phyloP scores from a whole-genome alignment of 1,284 basidiomycete genomes.

The Ganoderma lucidum region DNA sequence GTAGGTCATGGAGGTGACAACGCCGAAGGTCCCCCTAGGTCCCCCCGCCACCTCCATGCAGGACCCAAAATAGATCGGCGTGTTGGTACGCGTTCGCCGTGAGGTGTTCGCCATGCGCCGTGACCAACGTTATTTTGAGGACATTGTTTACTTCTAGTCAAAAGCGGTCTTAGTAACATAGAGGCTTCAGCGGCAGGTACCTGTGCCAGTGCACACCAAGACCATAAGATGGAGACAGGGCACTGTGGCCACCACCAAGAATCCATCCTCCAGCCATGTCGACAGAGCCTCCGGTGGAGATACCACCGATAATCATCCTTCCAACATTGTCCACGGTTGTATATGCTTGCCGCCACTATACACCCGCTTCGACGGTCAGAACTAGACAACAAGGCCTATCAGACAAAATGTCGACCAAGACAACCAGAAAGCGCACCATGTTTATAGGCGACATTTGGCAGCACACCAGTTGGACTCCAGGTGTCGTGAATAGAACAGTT shows the following conservation, averaged over 20 bases:
- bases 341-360: constrained; percentile 54
- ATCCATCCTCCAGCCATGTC: constrained; percentile 48
- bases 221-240: constrained; percentile 48
- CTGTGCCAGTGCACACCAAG: constrained; percentile 44
- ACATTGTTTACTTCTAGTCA: constrained; percentile 51
- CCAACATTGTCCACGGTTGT: constrained; percentile 38
- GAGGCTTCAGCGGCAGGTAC: not conserved
- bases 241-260: constrained; percentile 54
- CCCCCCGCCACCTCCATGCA: constrained; percentile 56
- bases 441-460: not conserved
- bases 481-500: constrained; percentile 35
- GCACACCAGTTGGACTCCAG: constrained; percentile 32
- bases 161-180: not conserved
- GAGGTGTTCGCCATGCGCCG: constrained; percentile 44
- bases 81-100: constrained; percentile 46
- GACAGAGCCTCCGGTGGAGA: constrained; percentile 45
- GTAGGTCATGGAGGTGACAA: constrained; percentile 50
- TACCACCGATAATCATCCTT: constrained; percentile 36
- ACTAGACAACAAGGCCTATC: constrained; percentile 26
- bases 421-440: not conserved
- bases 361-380: constrained; percentile 52
- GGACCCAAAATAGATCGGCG: constrained; percentile 56
- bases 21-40: constrained; percentile 53
- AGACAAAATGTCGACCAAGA: not conserved
- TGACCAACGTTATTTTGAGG: constrained; percentile 49